Evolutionary conservation across 192 early-diverging fungal genomes (phyloP), one percentile per base, ranked within the genome.

Genomic region (Podila epigama): DNA sequence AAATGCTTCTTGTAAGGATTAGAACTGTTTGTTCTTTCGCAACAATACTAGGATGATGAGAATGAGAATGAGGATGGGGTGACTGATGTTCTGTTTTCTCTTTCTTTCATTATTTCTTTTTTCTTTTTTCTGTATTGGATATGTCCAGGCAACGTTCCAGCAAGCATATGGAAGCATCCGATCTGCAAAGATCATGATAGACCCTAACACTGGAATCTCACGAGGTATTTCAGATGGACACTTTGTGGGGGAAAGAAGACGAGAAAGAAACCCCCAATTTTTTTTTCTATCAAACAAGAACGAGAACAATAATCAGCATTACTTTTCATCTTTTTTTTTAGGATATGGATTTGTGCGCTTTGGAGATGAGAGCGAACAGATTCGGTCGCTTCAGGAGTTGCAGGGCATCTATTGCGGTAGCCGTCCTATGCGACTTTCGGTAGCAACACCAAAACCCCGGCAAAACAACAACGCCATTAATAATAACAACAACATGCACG

Each of bases 271-370:
- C 25, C 2, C 56, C 37, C 22, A 33, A 29, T 9, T 27, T 27
- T 22, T 27, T 7, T 8, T 25, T 37, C 27, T 29, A 16, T 42
- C 2, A n/a, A 12, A 12, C 41, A 42, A 12, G n/a, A 12, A 42
- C 41, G 61, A 63, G 35, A n/a, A 25, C 12, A 60, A 37, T 29
- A 28, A 22, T 25, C 31, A 22, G 13, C 15, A 42, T 60, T 22
- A 60, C 29, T 37, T 51, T 7, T 36, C 37, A 51, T 35, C 33
- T 63, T 33, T 15, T 58, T 22, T 48, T 28, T n/a, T 73, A 82
- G 81, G 96, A 20, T 99, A 96, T 72, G 97, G 96, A 7, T 99
- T 99, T 81, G 94, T 98, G 51, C 91, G 96, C 25, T 97, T 99
- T 69, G 78, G 80, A 32, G 92, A 94, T 58, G 94, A 96, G 79